Conservation (phyloP, 1,284 basidiomycete species). For the Puccinia polysora region DNA sequence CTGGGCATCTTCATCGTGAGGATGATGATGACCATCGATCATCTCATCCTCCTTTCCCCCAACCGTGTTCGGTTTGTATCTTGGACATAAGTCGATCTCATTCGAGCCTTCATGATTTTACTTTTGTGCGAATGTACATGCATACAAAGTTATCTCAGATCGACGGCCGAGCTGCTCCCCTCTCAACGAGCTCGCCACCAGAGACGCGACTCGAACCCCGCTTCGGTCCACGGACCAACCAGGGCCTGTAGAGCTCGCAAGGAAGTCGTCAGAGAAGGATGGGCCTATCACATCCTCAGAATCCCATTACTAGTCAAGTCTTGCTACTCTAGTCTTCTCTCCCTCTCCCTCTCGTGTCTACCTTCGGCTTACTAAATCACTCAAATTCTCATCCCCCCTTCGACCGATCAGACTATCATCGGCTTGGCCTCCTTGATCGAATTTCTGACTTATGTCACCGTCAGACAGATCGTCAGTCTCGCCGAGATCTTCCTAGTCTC, state of each 20-base stretch:
- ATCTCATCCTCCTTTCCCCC: no score
- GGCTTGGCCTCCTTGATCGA: conserved; percentile 78
- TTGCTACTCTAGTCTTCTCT: neutral
- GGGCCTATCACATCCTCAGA: conserved; percentile 71
- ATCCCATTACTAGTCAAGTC: conserved; percentile 77
- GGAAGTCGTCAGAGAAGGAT: conserved; percentile 61
- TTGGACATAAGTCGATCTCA: no score
- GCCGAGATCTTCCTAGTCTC: conserved; percentile 79
- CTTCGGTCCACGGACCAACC: neutral
- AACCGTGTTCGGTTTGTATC: no score
- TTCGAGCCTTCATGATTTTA: neutral
- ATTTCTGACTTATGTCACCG: conserved; percentile 75
- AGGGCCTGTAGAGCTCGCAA: conserved; percentile 57
- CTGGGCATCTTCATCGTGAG: no score
- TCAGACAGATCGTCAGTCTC: conserved; percentile 85
- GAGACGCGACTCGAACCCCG: conserved; percentile 10
- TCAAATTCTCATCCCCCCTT: conserved; percentile 4
- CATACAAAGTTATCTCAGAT: neutral
- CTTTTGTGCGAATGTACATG: neutral
- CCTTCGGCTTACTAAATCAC: neutral
- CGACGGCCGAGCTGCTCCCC: neutral
- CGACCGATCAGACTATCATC: conserved; percentile 63
- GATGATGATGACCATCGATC: no score
- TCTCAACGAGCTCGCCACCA: neutral
- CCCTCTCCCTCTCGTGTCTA: neutral